phyloP scores from a whole-genome alignment of 345 rosid genomes.

The Alliaria petiolata region DNA sequence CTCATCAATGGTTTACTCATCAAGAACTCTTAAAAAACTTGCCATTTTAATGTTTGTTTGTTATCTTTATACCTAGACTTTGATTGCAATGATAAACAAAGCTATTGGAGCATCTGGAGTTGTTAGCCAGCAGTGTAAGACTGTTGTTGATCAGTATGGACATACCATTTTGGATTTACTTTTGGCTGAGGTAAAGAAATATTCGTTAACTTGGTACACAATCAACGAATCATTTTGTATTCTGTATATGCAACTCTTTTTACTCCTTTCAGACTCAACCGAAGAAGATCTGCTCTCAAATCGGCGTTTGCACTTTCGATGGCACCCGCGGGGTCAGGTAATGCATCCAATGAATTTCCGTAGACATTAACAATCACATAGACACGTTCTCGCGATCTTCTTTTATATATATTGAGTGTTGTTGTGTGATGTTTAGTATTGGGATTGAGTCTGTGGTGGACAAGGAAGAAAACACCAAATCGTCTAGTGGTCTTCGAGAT shows the following conservation, averaged over 20 bases:
- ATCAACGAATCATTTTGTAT: neutral
- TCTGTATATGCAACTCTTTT: neutral
- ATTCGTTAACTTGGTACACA: neutral
- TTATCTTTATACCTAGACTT: constrained; percentile 37
- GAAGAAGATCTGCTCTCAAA: constrained; percentile 67
- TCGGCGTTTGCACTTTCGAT: constrained; percentile 69
- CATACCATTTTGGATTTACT: constrained; percentile 65
- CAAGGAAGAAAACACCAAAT: constrained; percentile 32
- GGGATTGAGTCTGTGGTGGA: constrained; percentile 76
- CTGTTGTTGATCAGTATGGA: constrained; percentile 76
- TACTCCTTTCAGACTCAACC: constrained; percentile 49
- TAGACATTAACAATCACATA: neutral
- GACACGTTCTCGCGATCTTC: neutral
- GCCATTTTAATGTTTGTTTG: neutral
- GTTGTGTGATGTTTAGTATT: constrained; percentile 32
- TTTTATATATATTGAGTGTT: neutral
- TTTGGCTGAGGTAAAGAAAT: constrained; percentile 42
- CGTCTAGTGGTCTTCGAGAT: constrained; percentile 29
- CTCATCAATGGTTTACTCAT: neutral
- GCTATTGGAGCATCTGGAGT: constrained; percentile 89
- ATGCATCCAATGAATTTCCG: neutral
- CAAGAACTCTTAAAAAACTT: neutral
- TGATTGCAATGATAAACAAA: constrained; percentile 74
- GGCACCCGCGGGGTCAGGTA: constrained; percentile 75
- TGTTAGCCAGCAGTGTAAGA: constrained; percentile 77